These are phyloP conservation scores for Flaveria bidentis DNA, from an alignment of 129 eudicot species.

Conservation along the genomic window DNA sequence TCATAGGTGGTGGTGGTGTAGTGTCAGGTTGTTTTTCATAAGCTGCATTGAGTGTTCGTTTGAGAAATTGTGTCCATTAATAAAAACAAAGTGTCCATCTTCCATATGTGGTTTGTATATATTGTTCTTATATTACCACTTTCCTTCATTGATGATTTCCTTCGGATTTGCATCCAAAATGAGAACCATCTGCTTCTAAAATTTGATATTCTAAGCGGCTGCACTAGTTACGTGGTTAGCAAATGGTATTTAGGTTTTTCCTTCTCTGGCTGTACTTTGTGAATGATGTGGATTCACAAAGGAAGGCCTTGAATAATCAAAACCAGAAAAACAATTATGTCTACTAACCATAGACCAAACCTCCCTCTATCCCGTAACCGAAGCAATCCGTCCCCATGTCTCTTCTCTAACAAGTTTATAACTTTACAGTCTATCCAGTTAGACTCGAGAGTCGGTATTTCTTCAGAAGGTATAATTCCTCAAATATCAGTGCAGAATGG, in stretches of 20 bases:
- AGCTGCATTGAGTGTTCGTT: not conserved
- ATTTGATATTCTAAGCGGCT: slow-evolving; percentile 1
- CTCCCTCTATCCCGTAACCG: slow-evolving; percentile 25
- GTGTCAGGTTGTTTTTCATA: not conserved
- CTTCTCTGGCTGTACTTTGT: slow-evolving; percentile 1
- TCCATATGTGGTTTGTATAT: not conserved
- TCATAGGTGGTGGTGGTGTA: not conserved
- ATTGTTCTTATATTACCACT: not conserved
- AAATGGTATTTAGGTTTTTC: slow-evolving; percentile 3
- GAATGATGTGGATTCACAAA: slow-evolving; percentile 1
- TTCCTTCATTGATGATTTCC: slow-evolving; percentile 11
- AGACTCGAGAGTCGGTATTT: slow-evolving; percentile 20
- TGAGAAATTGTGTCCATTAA: slow-evolving; percentile 4
- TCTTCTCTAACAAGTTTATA: slow-evolving; percentile 11
- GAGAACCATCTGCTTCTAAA: slow-evolving; percentile 8
- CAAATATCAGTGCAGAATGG: slow-evolving; percentile 35
- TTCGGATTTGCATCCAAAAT: not conserved
- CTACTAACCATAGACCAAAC: not conserved
- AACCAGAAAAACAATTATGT: not conserved
- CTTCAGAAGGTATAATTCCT: slow-evolving; percentile 12
- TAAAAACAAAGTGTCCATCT: not conserved
- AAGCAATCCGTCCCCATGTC: not conserved
- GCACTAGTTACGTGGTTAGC: slow-evolving; percentile 6
- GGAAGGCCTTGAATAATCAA: not conserved
- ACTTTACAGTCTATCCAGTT: slow-evolving; percentile 28